Conservation (phyloP, 805 yeast species). For the Metschnikowia borealis region DNA sequence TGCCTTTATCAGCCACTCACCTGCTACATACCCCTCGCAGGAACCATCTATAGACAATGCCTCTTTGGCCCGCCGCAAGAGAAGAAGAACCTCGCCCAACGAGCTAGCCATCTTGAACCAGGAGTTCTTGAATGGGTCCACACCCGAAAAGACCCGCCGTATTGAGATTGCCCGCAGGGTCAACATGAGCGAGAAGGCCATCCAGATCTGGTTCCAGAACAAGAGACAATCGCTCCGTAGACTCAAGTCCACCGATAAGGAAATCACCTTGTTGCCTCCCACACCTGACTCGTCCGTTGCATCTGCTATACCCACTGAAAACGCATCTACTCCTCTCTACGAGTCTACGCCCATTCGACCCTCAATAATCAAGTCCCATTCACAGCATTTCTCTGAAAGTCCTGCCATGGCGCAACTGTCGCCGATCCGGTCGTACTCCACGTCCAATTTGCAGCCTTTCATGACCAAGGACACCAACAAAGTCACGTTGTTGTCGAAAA, state of each 20-base stretch:
- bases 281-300: constrained; percentile 24
- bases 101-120: constrained; percentile 78
- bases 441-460: constrained; percentile 10
- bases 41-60: constrained; percentile 86
- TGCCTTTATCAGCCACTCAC: constrained; percentile 93
- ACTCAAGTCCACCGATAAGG: constrained; percentile 33
- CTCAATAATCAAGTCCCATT: constrained; percentile 10
- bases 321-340: constrained; percentile 5
- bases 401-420: constrained; percentile 16
- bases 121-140: constrained; percentile 71
- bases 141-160: constrained; percentile 78
- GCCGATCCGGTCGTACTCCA: constrained; percentile 13
- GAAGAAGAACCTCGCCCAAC: constrained; percentile 90
- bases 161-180: constrained; percentile 75
- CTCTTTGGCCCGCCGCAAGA: constrained; percentile 87
- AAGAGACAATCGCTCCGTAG: constrained; percentile 79
- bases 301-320: constrained; percentile 1
- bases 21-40: constrained; percentile 76
- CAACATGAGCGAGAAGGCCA: constrained; percentile 95
- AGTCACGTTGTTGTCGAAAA: constrained; percentile 7
- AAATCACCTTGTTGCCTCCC: constrained; percentile 43
- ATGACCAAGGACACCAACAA: constrained; percentile 3
- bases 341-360: constrained; percentile 17
- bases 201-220: constrained; percentile 98
- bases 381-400: constrained; percentile 8